phyloP scores from a whole-genome alignment of 1,284 basidiomycete species.

The Golubevia pallescens region DNA sequence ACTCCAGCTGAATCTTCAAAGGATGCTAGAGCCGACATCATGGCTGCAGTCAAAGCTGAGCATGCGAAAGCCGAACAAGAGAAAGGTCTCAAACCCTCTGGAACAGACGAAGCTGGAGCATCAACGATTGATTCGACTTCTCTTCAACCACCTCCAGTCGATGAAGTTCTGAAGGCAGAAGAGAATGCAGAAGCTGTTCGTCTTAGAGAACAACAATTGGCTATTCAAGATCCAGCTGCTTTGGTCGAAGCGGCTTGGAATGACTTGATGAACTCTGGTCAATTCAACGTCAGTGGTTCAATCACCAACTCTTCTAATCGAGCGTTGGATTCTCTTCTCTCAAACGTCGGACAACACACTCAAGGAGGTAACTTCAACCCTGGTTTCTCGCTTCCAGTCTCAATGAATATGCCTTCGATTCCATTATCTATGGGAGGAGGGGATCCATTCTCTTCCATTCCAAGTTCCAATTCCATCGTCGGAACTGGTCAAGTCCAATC shows the following conservation, averaged over 20 bases:
- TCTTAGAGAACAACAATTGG: neutral
- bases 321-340: neutral
- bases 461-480: neutral
- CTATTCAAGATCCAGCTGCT: neutral
- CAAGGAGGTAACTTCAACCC: neutral
- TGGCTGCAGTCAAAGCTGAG: conserved; percentile 55
- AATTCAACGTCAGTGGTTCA: neutral
- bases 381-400: neutral
- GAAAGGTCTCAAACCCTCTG: conserved; percentile 10
- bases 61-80: conserved; percentile 35
- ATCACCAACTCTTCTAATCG: neutral
- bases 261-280: neutral
- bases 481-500: neutral
- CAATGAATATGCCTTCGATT: no score
- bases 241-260: neutral
- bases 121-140: no score
- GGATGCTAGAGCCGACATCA: conserved; percentile 41
- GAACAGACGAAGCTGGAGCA: conserved; percentile 9
- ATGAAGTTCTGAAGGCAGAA: neutral
- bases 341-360: neutral
- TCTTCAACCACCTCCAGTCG: neutral
- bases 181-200: neutral
- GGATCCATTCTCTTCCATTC: no score
- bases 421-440: no score
- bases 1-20: conserved; percentile 38